Conservation (phyloP, 1,284 basidiomycete genomes). For the Marasmius sp. region DNA sequence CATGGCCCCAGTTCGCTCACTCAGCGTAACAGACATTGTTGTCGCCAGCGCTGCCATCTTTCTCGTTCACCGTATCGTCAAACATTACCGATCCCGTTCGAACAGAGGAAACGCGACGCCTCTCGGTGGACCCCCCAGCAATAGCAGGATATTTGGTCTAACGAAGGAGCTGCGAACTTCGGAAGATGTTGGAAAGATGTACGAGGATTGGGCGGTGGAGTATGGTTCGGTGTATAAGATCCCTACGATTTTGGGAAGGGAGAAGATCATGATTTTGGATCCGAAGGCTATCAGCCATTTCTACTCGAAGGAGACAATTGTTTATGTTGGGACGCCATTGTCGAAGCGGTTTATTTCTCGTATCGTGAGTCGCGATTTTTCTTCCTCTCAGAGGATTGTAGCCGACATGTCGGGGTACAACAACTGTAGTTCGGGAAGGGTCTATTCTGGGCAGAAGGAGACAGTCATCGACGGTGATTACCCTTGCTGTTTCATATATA, state of each 20-base stretch:
- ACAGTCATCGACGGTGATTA: conserved; percentile 27
- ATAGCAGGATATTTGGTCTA: conserved; percentile 36
- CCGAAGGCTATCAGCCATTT: conserved; percentile 55
- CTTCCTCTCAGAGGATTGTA: not conserved
- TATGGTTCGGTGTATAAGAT: conserved; percentile 49
- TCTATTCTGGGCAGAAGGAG: conserved; percentile 50
- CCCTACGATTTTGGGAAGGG: conserved; percentile 38
- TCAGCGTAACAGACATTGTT: not conserved
- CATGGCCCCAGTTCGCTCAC: not conserved
- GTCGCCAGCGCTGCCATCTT: not conserved
- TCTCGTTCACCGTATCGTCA: not conserved
- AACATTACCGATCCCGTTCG: not conserved
- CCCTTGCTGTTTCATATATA: not conserved
- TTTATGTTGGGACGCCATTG: conserved; percentile 41
- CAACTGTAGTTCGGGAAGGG: conserved; percentile 44
- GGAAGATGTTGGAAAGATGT: conserved; percentile 28
- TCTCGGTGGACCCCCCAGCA: conserved; percentile 33
- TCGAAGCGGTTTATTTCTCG: conserved; percentile 39
- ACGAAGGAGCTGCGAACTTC: conserved; percentile 26
- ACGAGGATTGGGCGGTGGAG: conserved; percentile 41
- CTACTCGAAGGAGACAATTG: conserved; percentile 47
- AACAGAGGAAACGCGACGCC: conserved; percentile 14
- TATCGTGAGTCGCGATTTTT: conserved; percentile 32
- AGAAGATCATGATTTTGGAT: conserved; percentile 47
- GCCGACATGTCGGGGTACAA: not conserved